Conservation (phyloP, 306 rosid species). For the Cicer bijugum region DNA sequence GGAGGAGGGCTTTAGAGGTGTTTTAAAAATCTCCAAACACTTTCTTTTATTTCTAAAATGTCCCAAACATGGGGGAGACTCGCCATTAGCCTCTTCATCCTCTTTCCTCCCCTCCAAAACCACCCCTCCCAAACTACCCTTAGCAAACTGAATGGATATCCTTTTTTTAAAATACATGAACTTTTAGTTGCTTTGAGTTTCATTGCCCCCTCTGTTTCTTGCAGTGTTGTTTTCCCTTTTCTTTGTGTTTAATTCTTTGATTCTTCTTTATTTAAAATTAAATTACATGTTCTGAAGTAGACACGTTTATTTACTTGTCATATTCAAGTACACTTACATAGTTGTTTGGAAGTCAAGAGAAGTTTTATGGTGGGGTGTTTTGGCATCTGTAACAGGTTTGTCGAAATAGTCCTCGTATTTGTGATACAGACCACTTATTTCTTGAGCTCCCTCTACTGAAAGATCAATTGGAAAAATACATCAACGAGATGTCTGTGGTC, state of each 20-base stretch:
- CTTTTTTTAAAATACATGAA: too few relatives aligned
- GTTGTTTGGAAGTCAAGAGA: conserved; percentile 29
- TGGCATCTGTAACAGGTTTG: conserved; percentile 65
- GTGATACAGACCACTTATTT: conserved; percentile 90
- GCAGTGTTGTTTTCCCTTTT: background rate
- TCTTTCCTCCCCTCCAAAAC: background rate
- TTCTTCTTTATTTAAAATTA: background rate
- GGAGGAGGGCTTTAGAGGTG: background rate
- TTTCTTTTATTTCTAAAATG: background rate
- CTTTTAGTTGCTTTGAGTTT: conserved; percentile 4
- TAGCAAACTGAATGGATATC: background rate
- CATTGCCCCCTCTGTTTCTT: conserved; percentile 4
- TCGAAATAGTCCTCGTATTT: conserved; percentile 70
- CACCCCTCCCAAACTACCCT: background rate
- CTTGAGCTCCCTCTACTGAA: conserved; percentile 85
- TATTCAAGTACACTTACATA: conserved; percentile 11
- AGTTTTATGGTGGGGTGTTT: conserved; percentile 26
- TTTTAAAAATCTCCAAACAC: background rate
- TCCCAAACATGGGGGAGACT: background rate
- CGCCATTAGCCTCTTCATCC: background rate
- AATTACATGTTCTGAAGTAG: conserved; percentile 22
- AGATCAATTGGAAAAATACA: conserved; percentile 73
- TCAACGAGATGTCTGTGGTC: conserved; percentile 70
- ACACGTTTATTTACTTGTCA: conserved; percentile 20
- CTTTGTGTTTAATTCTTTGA: conserved; percentile 7